Evolutionary conservation across 805 yeast species (phyloP), one percentile per base, ranked within the genome.

Genomic region (Scheffersomyces stipitis): DNA sequence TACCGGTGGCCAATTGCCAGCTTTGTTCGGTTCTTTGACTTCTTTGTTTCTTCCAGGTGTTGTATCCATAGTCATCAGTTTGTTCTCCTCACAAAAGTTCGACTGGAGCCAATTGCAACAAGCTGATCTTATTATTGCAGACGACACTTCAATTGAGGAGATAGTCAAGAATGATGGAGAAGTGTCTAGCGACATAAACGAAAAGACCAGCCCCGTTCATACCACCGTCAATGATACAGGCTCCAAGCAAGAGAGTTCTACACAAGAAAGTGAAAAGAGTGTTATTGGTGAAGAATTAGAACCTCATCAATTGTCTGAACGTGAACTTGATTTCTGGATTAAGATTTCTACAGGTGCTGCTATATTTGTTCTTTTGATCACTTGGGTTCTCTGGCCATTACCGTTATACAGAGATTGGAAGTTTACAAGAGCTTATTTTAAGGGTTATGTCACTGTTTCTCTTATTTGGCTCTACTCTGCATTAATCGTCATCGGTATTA

Each of bases 351-450:
- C 51, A 26, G 52, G 46, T 12, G 45, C 60, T 6, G 42, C 56
- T 5, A 33, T 62, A 1, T 45, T 62, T 26, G 45, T 52, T n/a
- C 42, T 61, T 5, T 39, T 62, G n/a, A 31, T 64, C 5, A 62
- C 67, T 2, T 64, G 68, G 66, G 66, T 65, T 2, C 37, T 64
- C 13, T 62, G 69, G 65, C 73, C 75, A 29, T 54, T 69, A 30
- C 72, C 74, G 16, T 49, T 69, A 17, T 69, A 68, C 46, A 60
- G 70, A 30, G 63, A 70, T 15, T 70, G 61, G 49, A 58, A 67
- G 17, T 70, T 66, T 51, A 44, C 60, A 15, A 58, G 54, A 33
- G 38, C 56, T 4, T 69, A 62, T 41, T 69, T 66, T 44, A 48
- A 52, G 26, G 73, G 74, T 3, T 69, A 60, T 45, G 57, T 62